Percentiles rank a stretch among this genome's conserved stretches.
Conservation (phyloP, 2,329 filamentous ascomycete genomes). For the Curvularia verruculosa region DNA sequence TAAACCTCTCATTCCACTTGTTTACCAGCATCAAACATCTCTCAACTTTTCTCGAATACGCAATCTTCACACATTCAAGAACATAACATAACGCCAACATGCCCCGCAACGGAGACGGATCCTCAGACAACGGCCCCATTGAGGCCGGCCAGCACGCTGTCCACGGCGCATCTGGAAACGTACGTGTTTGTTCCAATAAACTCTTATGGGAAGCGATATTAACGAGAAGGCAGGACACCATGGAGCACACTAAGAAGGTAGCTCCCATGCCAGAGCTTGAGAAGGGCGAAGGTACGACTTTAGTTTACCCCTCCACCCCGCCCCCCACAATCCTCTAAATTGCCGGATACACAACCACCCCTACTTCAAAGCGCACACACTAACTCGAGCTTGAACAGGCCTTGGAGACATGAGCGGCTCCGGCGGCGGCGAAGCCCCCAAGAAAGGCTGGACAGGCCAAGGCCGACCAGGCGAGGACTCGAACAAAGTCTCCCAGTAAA, state of each 20-base stretch:
- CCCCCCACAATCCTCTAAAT: neutral
- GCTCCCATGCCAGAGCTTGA: conserved; percentile 48
- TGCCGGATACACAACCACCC: too few species aligned
- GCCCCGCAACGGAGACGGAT: conserved; percentile 52
- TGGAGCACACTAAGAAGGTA: conserved; percentile 48
- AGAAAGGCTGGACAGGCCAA: conserved; percentile 22
- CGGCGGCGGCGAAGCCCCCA: conserved; percentile 38
- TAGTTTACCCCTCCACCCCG: neutral
- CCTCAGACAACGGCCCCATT: conserved; percentile 49
- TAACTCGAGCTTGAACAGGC: conserved; percentile 14
- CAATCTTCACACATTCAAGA: neutral
- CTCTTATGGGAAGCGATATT: neutral
- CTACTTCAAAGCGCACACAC: conserved; percentile 5
- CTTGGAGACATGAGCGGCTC: conserved; percentile 45
- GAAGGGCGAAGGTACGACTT: conserved; percentile 45
- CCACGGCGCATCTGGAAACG: conserved; percentile 47
- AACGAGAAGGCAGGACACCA: conserved; percentile 26
- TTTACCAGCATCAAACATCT: neutral
- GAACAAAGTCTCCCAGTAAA: conserved; percentile 33
- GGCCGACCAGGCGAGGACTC: conserved; percentile 21
- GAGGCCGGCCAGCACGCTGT: conserved; percentile 44
- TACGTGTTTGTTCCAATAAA: conserved; percentile 20
- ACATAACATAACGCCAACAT: conserved; percentile 30
- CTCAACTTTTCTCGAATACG: neutral
- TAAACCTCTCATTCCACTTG: neutral